These are phyloP conservation scores for Thuja plicata DNA, from an alignment of 83 land plant genomes.

Conservation along the genomic window DNA sequence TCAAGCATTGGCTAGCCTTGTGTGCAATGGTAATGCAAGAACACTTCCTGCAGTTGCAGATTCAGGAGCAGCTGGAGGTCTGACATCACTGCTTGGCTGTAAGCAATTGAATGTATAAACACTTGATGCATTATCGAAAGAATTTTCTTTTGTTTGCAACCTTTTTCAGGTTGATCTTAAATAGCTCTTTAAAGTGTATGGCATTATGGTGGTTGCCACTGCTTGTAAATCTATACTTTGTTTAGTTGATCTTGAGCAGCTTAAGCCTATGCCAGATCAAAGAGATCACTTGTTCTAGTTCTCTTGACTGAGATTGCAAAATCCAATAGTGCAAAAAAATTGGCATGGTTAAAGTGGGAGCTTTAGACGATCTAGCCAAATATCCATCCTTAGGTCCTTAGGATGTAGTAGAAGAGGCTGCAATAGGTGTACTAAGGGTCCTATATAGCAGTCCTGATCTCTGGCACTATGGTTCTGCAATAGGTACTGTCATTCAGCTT, in stretches of 20 bases:
- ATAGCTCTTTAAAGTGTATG: no score
- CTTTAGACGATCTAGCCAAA: conserved; percentile 73
- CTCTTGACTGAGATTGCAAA: conserved; percentile 70
- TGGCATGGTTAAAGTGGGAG: conserved; percentile 77
- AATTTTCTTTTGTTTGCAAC: conserved; percentile 49
- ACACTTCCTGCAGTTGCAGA: conserved; percentile 67
- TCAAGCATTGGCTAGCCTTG: conserved; percentile 85
- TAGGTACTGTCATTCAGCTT: conserved; percentile 69
- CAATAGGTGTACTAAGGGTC: conserved; percentile 55
- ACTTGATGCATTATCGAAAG: conserved; percentile 53
- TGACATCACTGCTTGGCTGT: conserved; percentile 61
- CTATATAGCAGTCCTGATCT: no score
- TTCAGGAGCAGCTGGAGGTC: conserved; percentile 68
- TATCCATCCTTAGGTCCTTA: conserved; percentile 77
- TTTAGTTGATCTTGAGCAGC: conserved; percentile 54
- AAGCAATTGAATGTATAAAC: conserved; percentile 58
- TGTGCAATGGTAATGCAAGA: conserved; percentile 56
- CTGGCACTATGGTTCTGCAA: no score
- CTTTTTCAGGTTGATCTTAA: no score
- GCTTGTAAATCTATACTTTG: conserved; percentile 70
- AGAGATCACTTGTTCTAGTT: conserved; percentile 56
- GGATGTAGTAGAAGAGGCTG: conserved; percentile 61
- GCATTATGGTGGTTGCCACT: no score
- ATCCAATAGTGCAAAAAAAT: conserved; percentile 61
- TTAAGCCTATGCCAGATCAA: conserved; percentile 82